A percentile compares a stretch with the other conserved stretches of the same genome.
Conservation (phyloP, 768 basidiomycete species). For the Trichaptum fuscoviolaceum region DNA sequence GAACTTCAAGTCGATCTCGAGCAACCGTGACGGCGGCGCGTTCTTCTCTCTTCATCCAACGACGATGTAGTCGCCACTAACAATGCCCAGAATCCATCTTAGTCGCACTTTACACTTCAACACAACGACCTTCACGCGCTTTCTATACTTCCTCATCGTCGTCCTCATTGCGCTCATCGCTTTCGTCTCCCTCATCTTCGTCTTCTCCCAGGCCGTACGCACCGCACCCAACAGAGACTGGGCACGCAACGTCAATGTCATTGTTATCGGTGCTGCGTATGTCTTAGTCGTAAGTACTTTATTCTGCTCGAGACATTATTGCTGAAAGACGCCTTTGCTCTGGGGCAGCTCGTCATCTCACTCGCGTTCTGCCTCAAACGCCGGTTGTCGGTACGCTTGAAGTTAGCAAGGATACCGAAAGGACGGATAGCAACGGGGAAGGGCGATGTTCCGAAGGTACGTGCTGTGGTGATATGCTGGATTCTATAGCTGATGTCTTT, state of each 20-base stretch:
- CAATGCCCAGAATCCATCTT: no score
- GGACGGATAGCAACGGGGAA: slow-evolving; percentile 45
- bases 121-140: neutral
- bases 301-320: neutral
- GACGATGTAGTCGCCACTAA: no score
- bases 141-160: slow-evolving; percentile 15
- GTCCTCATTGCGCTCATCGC: slow-evolving; percentile 33
- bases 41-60: no score
- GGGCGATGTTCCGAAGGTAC: slow-evolving; percentile 58
- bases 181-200: slow-evolving; percentile 56
- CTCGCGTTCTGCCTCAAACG: slow-evolving; percentile 63
- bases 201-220: slow-evolving; percentile 72
- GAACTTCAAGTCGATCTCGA: no score
- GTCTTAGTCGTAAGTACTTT: slow-evolving; percentile 50
- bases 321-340: neutral
- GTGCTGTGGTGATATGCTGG: slow-evolving; percentile 10
- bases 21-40: no score
- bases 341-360: slow-evolving; percentile 46
- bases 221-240: slow-evolving; percentile 51
- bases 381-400: slow-evolving; percentile 57
- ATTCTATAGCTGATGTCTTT: neutral
- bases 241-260: slow-evolving; percentile 59
- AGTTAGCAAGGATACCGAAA: slow-evolving; percentile 64
- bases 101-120: no score
- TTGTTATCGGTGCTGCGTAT: slow-evolving; percentile 66